phyloP scores from a whole-genome alignment of 192 early-diverging fungal species.

The Backusella psychrophila region DNA sequence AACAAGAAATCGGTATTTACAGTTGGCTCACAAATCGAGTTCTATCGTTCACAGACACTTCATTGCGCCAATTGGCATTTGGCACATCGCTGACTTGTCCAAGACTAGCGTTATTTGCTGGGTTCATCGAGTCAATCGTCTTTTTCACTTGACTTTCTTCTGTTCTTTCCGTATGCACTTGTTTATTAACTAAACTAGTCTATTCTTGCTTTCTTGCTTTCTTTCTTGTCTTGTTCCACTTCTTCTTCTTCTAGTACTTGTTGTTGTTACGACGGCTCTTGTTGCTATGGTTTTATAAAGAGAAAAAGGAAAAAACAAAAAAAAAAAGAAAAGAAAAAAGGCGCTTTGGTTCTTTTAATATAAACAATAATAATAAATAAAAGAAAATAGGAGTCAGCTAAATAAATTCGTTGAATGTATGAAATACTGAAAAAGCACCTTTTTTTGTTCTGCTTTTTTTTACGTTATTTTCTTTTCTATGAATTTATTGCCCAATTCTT shows the following conservation, averaged over 20 bases:
- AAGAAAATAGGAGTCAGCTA: background rate
- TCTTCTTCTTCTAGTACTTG: background rate
- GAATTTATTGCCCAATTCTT: background rate
- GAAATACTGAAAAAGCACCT: background rate
- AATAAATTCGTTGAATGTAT: background rate
- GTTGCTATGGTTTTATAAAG: background rate
- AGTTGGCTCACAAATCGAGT: conserved; percentile 20
- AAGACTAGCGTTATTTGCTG: conserved; percentile 1
- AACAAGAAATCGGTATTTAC: conserved; percentile 7
- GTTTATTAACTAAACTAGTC: background rate
- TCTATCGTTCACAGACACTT: conserved; percentile 21
- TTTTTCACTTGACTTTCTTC: background rate
- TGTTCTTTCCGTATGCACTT: background rate
- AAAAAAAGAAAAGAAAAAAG: background rate
- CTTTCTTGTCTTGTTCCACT: background rate
- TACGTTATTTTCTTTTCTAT: background rate
- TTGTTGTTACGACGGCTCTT: background rate
- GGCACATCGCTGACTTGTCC: conserved; percentile 5
- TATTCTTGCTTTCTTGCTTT: background rate
- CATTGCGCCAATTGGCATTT: conserved; percentile 20
- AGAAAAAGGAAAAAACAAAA: background rate
- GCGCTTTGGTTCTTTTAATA: background rate
- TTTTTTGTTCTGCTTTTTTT: background rate
- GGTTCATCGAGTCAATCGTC: background rate
- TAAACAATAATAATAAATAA: background rate